These are phyloP conservation scores for Tuber calosporum DNA, from an alignment of 495 filamentous ascomycete species.

Conservation along the genomic window DNA sequence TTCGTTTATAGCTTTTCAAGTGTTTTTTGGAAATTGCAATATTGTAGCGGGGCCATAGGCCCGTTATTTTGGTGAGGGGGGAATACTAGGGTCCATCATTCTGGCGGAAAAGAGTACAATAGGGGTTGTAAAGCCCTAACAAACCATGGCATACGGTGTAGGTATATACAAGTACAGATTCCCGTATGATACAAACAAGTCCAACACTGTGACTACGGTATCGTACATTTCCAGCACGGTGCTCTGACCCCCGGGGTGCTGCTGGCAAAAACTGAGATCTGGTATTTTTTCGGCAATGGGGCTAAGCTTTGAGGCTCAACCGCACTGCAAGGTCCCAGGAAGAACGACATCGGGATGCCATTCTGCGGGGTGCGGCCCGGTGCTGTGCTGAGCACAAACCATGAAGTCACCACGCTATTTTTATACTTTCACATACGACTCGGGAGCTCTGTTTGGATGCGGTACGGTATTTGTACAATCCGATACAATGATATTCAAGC, in stretches of 20 bases:
- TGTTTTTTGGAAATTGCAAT: not conserved
- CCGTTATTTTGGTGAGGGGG: not conserved
- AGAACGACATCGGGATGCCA: not conserved
- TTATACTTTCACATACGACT: not conserved
- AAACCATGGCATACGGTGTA: not conserved
- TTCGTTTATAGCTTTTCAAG: not conserved
- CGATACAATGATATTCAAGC: not conserved
- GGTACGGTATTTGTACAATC: not conserved
- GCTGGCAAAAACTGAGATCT: not conserved
- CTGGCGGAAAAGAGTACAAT: not conserved
- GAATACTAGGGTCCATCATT: not conserved
- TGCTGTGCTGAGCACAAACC: not conserved
- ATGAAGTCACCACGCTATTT: not conserved
- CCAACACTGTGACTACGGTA: not conserved
- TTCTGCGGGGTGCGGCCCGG: not conserved
- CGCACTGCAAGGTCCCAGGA: not conserved
- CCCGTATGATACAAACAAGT: not conserved
- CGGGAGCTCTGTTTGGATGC: not conserved
- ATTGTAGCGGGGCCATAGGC: not conserved
- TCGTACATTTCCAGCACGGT: not conserved
- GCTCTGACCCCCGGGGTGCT: not conserved
- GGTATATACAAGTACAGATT: not conserved
- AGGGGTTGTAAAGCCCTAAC: not conserved
- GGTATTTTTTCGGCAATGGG: not conserved
- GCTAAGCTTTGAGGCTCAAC: slow-evolving; percentile 1